phyloP scores from a whole-genome alignment of 306 rosid genomes.

The Prunus persica region Prunus_persica_NCBIv2 NC_034015.1:16551001-16551500 shows the following conservation, averaged over 20 bases:
- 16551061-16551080: background rate
- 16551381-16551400: slow-evolving; percentile 10
- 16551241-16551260: slow-evolving; percentile 58
- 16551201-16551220: slow-evolving; percentile 60
- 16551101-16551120: slow-evolving; percentile 51
- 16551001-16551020: background rate
- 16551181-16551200: slow-evolving; percentile 63
- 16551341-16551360: slow-evolving; percentile 68
- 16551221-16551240: slow-evolving; percentile 70
- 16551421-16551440: slow-evolving; percentile 9
- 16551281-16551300: slow-evolving; percentile 30
- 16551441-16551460: background rate
- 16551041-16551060: background rate
- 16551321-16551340: slow-evolving; percentile 34
- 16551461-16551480: no score
- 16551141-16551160: slow-evolving; percentile 21
- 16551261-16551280: slow-evolving; percentile 53
- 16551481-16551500: background rate
- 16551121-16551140: slow-evolving; percentile 32
- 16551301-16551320: slow-evolving; percentile 39
- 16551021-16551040: background rate
- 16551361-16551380: slow-evolving; percentile 20
- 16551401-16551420: background rate
- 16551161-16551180: slow-evolving; percentile 62
- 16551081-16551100: slow-evolving; percentile 44